Base-by-base conservation (phyloP, 805 yeast species). In the Danielozyma ontarioensis region DNA sequence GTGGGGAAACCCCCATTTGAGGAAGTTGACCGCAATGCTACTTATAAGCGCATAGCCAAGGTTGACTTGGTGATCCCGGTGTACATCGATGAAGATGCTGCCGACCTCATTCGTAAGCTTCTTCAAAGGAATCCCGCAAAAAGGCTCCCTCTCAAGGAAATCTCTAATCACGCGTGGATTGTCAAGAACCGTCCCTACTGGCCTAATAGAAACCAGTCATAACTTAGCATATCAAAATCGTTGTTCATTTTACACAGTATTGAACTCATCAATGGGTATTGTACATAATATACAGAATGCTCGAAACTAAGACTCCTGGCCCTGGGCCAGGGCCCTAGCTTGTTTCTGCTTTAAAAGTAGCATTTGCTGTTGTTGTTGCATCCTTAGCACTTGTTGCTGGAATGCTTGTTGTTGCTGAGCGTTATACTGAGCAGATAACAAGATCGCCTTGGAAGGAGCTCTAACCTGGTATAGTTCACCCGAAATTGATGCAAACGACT, bases 1-100 rank as follows among this genome's bases (percentile, higher is more conserved):
- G 88, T 83, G 3, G 97, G 97, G 0, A 68, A 71, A 29, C 96
- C 98, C 0, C 97, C 97, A 0, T 90, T 90, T 55, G 96, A 88
- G 53, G 96, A 85, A 44, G 70, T 69, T 18, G 78, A 82, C 40
- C 80, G 82, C 33, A 82, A 80, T 39, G 74, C 80, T 13, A 93
- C 97, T 0, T 86, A 84, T 53, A 77, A 76, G 49, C 67, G 93
- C 41, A 93, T 93, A 25, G 80, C 82, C 6, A 75, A 72, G 39
- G 87, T 85, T 3, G 96, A 85, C 50, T 64, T 87, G 41, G 63
- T 68, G 27, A 76, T 88, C 29, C 97, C 97, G 0, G 57, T 70
- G 2, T 79, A 61, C 46, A 74, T 93, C 0, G 76, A 83, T 29
- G 51, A 66, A 0, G 93, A 83, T 39, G 97, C 96, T 1, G 74